Evolutionary conservation across 345 rosid species (phyloP).

Genomic region (Turnera subulata): DNA sequence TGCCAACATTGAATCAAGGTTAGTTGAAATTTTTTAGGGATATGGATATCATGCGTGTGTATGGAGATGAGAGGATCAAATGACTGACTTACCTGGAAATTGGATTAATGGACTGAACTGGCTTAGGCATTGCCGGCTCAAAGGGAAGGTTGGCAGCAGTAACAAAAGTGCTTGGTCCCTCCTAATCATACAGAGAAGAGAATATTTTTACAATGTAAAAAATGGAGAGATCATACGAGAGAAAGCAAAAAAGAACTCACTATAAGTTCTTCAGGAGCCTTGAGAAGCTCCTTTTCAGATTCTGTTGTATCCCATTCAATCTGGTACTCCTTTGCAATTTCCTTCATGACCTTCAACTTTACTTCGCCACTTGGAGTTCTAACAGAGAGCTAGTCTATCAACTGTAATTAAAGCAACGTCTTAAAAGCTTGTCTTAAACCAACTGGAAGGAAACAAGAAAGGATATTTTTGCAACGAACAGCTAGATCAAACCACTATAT

Average conservation of each 20-base stretch:
- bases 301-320: conserved; percentile 84
- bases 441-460: not conserved
- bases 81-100: conserved; percentile 21
- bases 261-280: conserved; percentile 67
- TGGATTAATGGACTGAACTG: conserved; percentile 22
- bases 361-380: conserved; percentile 69
- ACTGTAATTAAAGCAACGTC: conserved; percentile 32
- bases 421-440: too few relatives aligned
- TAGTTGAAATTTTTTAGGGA: too few relatives aligned
- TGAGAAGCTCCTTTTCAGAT: conserved; percentile 86
- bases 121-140: conserved; percentile 26
- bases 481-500: too few relatives aligned
- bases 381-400: conserved; percentile 87
- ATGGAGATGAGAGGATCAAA: not conserved
- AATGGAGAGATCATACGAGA: not conserved
- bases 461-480: too few relatives aligned
- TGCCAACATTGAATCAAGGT: conserved; percentile 1
- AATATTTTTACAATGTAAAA: not conserved
- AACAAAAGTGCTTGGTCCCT: conserved; percentile 51
- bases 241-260: conserved; percentile 29
- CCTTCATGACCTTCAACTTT: conserved; percentile 77
- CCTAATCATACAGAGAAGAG: conserved; percentile 30
- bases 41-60: too few relatives aligned
- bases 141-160: conserved; percentile 72
- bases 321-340: conserved; percentile 79